phyloP scores from a whole-genome alignment of 2,329 filamentous ascomycete genomes.

The Aspergillus latus region DNA sequence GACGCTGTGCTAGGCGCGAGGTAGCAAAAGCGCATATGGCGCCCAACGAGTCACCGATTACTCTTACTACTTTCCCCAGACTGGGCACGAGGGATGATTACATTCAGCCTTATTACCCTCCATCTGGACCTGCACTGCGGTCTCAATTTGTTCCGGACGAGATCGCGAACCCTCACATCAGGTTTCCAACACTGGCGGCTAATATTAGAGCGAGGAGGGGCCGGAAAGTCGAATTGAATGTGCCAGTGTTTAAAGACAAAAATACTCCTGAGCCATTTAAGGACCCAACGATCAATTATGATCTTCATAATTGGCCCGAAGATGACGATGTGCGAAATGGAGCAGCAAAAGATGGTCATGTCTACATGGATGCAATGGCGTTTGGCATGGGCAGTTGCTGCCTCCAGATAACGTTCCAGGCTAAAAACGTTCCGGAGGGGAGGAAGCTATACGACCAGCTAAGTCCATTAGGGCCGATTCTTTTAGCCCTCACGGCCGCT shows the following conservation, averaged over 20 bases:
- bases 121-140: conserved; percentile 78
- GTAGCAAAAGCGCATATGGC: conserved; percentile 96
- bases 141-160: conserved; percentile 96
- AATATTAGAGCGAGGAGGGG: conserved; percentile 89
- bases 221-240: conserved; percentile 93
- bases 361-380: conserved; percentile 99
- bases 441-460: conserved; percentile 93
- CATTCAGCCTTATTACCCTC: conserved; percentile 80
- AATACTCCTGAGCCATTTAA: conserved; percentile 85
- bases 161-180: conserved; percentile 93
- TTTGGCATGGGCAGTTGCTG: conserved; percentile 99
- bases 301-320: conserved; percentile 90
- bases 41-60: conserved; percentile 83
- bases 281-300: conserved; percentile 90
- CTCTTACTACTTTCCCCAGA: conserved; percentile 91
- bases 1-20: conserved; percentile 56
- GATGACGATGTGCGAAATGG: conserved; percentile 91
- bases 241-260: conserved; percentile 84
- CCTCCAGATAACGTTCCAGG: conserved; percentile 96
- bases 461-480: conserved; percentile 86
- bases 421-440: conserved; percentile 95
- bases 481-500: conserved; percentile 89
- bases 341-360: conserved; percentile 84
- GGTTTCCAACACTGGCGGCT: conserved; percentile 88
- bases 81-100: conserved; percentile 80